These are phyloP conservation scores for Ustilago esculenta DNA, from an alignment of 1,284 basidiomycete genomes.

Conservation along the genomic window DNA sequence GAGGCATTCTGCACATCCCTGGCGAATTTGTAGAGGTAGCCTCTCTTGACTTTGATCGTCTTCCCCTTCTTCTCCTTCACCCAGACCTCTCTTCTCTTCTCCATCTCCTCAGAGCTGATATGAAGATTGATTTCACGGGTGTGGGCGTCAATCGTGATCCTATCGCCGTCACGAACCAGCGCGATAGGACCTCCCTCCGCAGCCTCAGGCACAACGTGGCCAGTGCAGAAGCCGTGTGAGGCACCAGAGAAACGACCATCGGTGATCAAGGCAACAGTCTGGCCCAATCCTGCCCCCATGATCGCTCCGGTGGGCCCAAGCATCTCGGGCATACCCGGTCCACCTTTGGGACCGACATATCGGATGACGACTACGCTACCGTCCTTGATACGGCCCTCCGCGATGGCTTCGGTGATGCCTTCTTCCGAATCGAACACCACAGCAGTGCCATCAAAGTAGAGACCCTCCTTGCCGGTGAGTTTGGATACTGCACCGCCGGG, in stretches of 20 bases:
- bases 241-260: conserved; percentile 97
- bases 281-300: conserved; percentile 85
- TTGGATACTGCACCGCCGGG: conserved; percentile 91
- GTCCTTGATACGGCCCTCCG: conserved; percentile 81
- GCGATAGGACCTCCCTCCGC: conserved; percentile 90
- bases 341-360: conserved; percentile 88
- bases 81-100: conserved; percentile 35
- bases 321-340: conserved; percentile 96
- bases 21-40: conserved; percentile 47
- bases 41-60: conserved; percentile 37
- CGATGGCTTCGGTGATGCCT: conserved; percentile 84
- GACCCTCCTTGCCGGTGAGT: conserved; percentile 94
- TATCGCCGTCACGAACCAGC: conserved; percentile 85
- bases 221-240: conserved; percentile 77
- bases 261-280: conserved; percentile 90
- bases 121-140: conserved; percentile 49
- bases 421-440: conserved; percentile 81
- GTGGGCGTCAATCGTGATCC: conserved; percentile 77
- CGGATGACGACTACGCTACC: conserved; percentile 89
- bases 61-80: conserved; percentile 35
- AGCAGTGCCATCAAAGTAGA: conserved; percentile 78
- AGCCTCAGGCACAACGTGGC: conserved; percentile 92
- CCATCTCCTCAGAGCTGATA: conserved; percentile 26
- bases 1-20: conserved; percentile 49
- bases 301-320: conserved; percentile 72